These are phyloP conservation scores for Penicillium paxilli DNA, from an alignment of 495 filamentous ascomycete genomes.

Conservation along the genomic window DNA sequence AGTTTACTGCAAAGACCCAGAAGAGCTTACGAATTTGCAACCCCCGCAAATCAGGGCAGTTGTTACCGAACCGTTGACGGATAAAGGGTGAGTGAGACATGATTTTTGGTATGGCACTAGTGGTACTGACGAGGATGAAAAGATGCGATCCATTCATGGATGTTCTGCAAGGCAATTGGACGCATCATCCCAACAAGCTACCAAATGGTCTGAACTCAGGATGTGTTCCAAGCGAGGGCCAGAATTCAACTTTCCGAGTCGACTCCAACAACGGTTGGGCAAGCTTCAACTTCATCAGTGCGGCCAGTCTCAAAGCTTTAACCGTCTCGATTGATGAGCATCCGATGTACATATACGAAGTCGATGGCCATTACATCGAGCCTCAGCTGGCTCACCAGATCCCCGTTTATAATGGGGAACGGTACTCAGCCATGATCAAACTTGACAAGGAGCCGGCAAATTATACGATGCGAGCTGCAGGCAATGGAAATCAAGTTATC, in stretches of 20 bases:
- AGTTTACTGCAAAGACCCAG: constrained; percentile 41
- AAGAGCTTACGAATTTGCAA: constrained; percentile 31
- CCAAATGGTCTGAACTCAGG: constrained; percentile 31
- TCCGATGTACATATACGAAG: constrained; percentile 42
- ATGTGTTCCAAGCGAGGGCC: constrained; percentile 38
- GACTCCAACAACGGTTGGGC: constrained; percentile 38
- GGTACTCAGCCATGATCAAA: constrained; percentile 37
- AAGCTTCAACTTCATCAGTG: constrained; percentile 49
- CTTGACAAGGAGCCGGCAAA: constrained; percentile 31
- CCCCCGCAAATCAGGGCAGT: constrained; percentile 24
- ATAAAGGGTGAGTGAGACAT: constrained; percentile 43
- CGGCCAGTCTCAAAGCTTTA: constrained; percentile 35
- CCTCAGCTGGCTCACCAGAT: constrained; percentile 30
- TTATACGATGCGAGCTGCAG: constrained; percentile 36
- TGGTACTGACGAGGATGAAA: not conserved
- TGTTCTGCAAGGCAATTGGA: constrained; percentile 19
- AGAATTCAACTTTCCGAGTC: constrained; percentile 31
- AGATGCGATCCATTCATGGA: constrained; percentile 26
- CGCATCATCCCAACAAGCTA: constrained; percentile 29
- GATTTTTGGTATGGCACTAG: not conserved
- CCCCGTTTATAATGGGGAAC: constrained; percentile 31
- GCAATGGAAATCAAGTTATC: constrained; percentile 34
- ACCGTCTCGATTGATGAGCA: constrained; percentile 46
- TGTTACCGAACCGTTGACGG: constrained; percentile 32
- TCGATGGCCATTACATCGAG: constrained; percentile 39